Evolutionary conservation across 208 protist species (phyloP).

Genomic region (Tritrichomonas musculus): DNA sequence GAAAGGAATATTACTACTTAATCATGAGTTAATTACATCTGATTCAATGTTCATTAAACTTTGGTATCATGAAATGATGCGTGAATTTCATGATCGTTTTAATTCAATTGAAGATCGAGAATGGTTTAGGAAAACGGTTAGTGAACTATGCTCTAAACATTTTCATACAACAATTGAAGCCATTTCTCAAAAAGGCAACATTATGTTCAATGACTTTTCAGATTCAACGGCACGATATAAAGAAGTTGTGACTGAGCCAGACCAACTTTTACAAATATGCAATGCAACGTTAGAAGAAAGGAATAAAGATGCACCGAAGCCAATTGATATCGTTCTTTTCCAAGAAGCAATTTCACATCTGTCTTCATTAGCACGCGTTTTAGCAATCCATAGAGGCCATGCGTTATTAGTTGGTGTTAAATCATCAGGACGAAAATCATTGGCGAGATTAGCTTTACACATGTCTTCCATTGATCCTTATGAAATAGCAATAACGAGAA

Average conservation of each 20-base stretch:
- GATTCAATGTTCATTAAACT: constrained; percentile 56
- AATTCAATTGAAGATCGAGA: constrained; percentile 72
- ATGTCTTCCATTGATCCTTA: constrained; percentile 58
- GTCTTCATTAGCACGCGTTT: constrained; percentile 77
- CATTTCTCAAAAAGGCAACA: constrained; percentile 33
- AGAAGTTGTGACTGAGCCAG: constrained; percentile 34
- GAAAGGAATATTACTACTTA: constrained; percentile 37
- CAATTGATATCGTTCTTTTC: constrained; percentile 89
- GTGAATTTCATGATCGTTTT: constrained; percentile 90
- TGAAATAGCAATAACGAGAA: constrained; percentile 34
- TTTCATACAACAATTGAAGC: neutral
- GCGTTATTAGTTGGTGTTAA: constrained; percentile 84
- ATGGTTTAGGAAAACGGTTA: constrained; percentile 60
- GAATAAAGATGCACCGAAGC: constrained; percentile 74
- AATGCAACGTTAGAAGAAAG: constrained; percentile 73
- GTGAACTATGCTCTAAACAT: neutral
- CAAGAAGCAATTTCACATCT: constrained; percentile 84
- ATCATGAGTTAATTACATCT: constrained; percentile 35
- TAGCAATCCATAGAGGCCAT: constrained; percentile 87
- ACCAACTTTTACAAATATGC: constrained; percentile 9
- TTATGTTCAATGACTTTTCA: constrained; percentile 35
- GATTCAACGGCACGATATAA: neutral
- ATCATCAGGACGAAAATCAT: constrained; percentile 82
- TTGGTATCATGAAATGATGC: constrained; percentile 84
- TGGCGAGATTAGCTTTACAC: constrained; percentile 81